phyloP scores from a whole-genome alignment of 177 flowering plant species.

The Vitis hybrid region DNA sequence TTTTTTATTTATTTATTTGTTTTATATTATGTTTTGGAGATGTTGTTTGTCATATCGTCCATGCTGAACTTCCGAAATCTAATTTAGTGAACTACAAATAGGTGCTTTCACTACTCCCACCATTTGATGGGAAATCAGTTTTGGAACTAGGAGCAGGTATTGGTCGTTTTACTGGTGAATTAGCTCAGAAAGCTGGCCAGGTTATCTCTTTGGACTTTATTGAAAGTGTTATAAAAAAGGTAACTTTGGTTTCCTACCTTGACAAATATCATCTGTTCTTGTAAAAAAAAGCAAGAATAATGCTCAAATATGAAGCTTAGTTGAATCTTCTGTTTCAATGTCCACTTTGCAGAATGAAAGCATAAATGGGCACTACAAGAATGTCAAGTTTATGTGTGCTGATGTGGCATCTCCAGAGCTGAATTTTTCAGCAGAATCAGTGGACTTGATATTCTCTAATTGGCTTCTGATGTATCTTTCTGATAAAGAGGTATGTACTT shows the following conservation, averaged over 20 bases:
- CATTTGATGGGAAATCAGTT: conserved; percentile 71
- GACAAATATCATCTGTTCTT: neutral
- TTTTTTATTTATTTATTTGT: neutral
- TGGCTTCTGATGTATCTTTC: conserved; percentile 98
- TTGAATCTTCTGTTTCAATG: neutral
- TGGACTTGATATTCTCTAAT: conserved; percentile 90
- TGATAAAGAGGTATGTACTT: conserved; percentile 65
- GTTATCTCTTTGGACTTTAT: conserved; percentile 86
- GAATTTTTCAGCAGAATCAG: conserved; percentile 56
- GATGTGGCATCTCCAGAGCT: conserved; percentile 87
- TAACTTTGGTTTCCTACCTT: conserved; percentile 15
- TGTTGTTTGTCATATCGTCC: neutral
- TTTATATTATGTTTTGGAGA: neutral
- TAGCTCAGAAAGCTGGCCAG: conserved; percentile 78
- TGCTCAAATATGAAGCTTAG: neutral
- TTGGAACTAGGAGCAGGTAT: conserved; percentile 95
- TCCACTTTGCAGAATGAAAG: conserved; percentile 67
- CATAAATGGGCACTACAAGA: conserved; percentile 74
- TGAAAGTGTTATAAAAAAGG: conserved; percentile 89
- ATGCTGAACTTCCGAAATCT: neutral
- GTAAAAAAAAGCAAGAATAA: neutral
- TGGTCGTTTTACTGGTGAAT: conserved; percentile 94
- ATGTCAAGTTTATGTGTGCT: conserved; percentile 86
- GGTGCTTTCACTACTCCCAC: conserved; percentile 88
- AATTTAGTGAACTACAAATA: conserved; percentile 12